Conservation (phyloP, 768 basidiomycete genomes). For the Trametes gibbosa region DNA sequence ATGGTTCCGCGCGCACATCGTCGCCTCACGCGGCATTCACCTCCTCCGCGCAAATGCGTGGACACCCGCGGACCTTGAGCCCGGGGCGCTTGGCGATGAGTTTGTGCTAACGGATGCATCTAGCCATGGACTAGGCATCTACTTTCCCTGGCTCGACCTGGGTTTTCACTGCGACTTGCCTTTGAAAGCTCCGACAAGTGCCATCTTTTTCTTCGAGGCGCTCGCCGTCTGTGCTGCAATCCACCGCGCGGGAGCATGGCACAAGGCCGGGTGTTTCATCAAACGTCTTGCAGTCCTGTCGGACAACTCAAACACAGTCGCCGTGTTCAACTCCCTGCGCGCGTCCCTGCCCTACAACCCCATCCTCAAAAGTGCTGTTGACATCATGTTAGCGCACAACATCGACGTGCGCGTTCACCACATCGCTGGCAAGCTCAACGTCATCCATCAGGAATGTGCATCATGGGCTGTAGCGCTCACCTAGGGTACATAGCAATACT, state of each 20-base stretch:
- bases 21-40: too few species aligned
- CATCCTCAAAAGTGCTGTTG: background rate
- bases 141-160: too few species aligned
- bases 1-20: conserved; percentile 29
- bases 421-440: background rate
- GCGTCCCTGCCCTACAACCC: conserved; percentile 1
- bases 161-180: too few species aligned
- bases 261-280: background rate
- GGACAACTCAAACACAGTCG: conserved; percentile 30
- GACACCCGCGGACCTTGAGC: conserved; percentile 20
- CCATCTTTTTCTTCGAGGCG: too few species aligned
- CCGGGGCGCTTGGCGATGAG: conserved; percentile 19
- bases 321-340: conserved; percentile 26
- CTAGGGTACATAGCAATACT: background rate
- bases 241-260: background rate
- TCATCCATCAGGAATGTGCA: background rate
- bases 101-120: background rate
- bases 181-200: background rate
- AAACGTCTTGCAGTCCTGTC: background rate
- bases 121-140: too few species aligned
- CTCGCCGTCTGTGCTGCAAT: conserved; percentile 1
- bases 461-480: background rate
- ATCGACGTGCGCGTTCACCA: background rate
- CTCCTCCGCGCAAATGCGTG: too few species aligned
- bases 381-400: background rate